Evolutionary conservation across 345 rosid species (phyloP).

Genomic region (Pistacia vera): DNA sequence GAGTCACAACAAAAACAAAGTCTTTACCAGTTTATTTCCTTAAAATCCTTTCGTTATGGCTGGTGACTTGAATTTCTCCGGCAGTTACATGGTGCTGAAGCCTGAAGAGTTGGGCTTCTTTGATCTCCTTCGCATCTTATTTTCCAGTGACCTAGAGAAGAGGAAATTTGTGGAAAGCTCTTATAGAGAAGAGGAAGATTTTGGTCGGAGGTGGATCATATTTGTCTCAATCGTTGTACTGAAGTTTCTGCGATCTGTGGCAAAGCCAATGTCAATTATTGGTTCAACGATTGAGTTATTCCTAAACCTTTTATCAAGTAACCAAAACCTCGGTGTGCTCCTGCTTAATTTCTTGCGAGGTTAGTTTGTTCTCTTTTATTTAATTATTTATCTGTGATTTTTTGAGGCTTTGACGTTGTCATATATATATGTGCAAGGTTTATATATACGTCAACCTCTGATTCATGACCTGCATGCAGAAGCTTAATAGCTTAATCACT

Average conservation of each 20-base stretch:
- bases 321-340: constrained; percentile 37
- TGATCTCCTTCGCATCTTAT: constrained; percentile 48
- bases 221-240: constrained; percentile 52
- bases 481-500: too few relatives aligned
- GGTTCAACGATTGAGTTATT: constrained; percentile 47
- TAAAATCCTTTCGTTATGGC: constrained; percentile 18
- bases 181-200: constrained; percentile 31
- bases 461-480: too few relatives aligned
- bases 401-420: not conserved
- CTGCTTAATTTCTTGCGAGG: constrained; percentile 34
- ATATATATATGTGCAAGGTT: not conserved
- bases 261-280: constrained; percentile 39
- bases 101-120: constrained; percentile 48
- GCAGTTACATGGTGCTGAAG: constrained; percentile 50
- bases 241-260: constrained; percentile 36
- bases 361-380: constrained; percentile 5
- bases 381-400: not conserved
- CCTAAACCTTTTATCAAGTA: constrained; percentile 51
- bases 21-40: too few relatives aligned
- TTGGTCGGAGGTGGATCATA: constrained; percentile 56
- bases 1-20: not conserved
- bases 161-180: constrained; percentile 51
- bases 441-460: too few relatives aligned
- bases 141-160: constrained; percentile 40
- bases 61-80: constrained; percentile 35